Conservation (phyloP, 345 rosid species). For the Syzygium oleosum region DNA sequence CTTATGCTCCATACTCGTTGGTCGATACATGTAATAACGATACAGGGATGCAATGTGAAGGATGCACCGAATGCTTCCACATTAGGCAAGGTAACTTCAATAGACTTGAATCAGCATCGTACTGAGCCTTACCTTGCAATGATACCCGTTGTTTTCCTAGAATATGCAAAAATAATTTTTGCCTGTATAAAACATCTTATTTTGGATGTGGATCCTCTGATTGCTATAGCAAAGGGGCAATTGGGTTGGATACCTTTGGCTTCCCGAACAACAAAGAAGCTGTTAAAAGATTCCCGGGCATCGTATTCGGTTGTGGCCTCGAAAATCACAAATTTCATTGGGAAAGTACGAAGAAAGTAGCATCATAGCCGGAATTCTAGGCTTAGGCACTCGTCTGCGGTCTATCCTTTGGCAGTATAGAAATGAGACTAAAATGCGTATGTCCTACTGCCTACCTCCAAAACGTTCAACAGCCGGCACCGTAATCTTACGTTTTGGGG, state of each 20-base stretch:
- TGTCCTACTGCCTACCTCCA: neutral
- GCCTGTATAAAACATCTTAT: neutral
- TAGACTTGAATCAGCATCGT: neutral
- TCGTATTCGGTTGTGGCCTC: neutral
- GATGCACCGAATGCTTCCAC: neutral
- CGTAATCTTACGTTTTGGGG: neutral
- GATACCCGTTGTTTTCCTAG: neutral
- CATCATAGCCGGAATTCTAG: neutral
- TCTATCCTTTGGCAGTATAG: neutral
- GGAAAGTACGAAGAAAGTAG: neutral
- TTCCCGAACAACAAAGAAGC: fast-evolving
- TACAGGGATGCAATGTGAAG: neutral
- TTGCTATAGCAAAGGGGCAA: neutral
- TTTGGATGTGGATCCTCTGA: neutral
- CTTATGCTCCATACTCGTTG: neutral
- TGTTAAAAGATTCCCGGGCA: neutral
- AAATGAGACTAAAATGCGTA: neutral
- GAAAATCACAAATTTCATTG: neutral
- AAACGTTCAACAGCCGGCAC: neutral
- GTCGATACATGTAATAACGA: neutral
- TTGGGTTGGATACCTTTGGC: neutral
- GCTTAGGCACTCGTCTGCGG: neutral
- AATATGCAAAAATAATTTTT: neutral
- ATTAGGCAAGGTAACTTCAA: neutral
- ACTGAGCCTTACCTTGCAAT: neutral